These are phyloP conservation scores for Solanum chmielewskii DNA, from an alignment of 257 asterid genomes.

Conservation along the genomic window DNA sequence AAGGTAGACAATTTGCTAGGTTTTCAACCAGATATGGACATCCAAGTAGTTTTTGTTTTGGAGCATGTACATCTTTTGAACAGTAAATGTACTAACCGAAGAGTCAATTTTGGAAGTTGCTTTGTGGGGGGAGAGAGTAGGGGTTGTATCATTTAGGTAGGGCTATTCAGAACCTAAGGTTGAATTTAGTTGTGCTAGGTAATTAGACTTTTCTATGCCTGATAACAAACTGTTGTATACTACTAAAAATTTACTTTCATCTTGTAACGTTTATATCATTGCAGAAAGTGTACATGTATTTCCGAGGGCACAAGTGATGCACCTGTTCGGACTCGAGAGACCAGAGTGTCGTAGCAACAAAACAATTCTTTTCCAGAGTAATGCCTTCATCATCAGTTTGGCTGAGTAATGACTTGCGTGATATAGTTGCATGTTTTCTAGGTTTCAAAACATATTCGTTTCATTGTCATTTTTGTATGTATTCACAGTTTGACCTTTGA, in stretches of 20 bases:
- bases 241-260: neutral
- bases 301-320: slow-evolving; percentile 73
- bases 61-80: neutral
- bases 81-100: neutral
- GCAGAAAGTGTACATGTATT: slow-evolving; percentile 83
- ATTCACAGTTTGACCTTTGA: neutral
- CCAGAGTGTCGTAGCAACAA: neutral
- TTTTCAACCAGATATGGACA: neutral
- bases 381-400: neutral
- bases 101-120: neutral
- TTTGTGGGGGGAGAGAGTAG: neutral
- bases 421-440: neutral
- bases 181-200: neutral
- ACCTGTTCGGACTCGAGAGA: neutral
- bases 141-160: neutral
- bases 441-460: neutral
- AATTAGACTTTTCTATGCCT: neutral
- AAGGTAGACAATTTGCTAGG: neutral
- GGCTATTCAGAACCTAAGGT: neutral
- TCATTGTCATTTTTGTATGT: neutral
- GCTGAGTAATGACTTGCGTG: neutral
- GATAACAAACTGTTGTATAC: neutral
- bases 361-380: neutral
- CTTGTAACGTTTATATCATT: neutral
- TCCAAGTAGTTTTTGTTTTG: neutral